phyloP scores from a whole-genome alignment of 2,329 filamentous ascomycete species.

The Cladobotryum mycophilum region DNA sequence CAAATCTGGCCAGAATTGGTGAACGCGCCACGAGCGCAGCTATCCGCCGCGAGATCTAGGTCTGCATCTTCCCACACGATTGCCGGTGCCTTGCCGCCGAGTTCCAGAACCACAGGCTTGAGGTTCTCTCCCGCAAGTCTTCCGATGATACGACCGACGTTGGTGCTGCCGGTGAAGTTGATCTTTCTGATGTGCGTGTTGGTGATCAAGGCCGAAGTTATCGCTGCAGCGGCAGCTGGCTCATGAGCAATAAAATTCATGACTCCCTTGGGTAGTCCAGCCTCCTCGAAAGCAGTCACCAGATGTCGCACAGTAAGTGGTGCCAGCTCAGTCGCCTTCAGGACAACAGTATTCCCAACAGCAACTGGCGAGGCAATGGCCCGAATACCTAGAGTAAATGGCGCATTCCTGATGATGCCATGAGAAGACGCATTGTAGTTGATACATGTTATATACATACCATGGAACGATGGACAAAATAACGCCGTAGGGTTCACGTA shows the following conservation, averaged over 20 bases:
- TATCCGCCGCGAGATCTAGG: slow-evolving; percentile 60
- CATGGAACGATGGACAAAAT: slow-evolving; percentile 75
- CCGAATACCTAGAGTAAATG: slow-evolving; percentile 48
- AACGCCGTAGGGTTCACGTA: slow-evolving; percentile 74
- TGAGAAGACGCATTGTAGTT: slow-evolving; percentile 1
- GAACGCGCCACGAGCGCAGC: slow-evolving; percentile 65
- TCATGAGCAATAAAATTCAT: slow-evolving; percentile 66
- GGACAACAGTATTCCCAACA: slow-evolving; percentile 67
- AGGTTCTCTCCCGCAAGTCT: slow-evolving; percentile 63
- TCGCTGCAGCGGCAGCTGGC: slow-evolving; percentile 57
- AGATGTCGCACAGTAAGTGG: slow-evolving; percentile 60
- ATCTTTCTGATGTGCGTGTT: slow-evolving; percentile 67
- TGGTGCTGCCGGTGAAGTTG: slow-evolving; percentile 78
- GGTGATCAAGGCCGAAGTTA: slow-evolving; percentile 63
- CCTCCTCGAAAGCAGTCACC: slow-evolving; percentile 59
- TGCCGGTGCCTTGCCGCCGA: slow-evolving; percentile 75
- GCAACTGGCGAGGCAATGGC: slow-evolving; percentile 61
- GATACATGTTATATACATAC: slow-evolving; percentile 38
- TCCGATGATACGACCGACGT: slow-evolving; percentile 67
- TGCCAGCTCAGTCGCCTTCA: slow-evolving; percentile 65
- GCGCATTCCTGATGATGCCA: slow-evolving; percentile 44
- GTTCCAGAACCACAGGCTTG: slow-evolving; percentile 74
- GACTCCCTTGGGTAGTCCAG: slow-evolving; percentile 68
- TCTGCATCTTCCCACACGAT: slow-evolving; percentile 79
- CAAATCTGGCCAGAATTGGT: slow-evolving; percentile 74